Evolutionary conservation across 306 rosid genomes (phyloP).

Genomic region (Rosa persica): DNA sequence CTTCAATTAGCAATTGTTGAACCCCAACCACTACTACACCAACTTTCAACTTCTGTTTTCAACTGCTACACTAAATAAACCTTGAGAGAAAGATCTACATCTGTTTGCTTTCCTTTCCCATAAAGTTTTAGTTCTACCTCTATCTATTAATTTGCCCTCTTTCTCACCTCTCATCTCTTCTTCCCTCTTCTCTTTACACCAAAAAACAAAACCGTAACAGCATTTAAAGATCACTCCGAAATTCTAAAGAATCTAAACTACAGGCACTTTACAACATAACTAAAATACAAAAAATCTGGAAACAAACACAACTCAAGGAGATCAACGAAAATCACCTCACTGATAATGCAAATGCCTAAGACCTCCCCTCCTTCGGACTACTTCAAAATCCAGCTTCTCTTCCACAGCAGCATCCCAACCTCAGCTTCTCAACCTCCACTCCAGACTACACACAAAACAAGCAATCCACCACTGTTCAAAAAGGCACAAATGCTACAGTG

Average conservation of each 20-base stretch:
- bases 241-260: background rate
- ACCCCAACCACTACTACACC: background rate
- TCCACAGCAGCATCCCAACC: slow-evolving; percentile 26
- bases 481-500: slow-evolving; percentile 3
- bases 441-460: slow-evolving; percentile 15
- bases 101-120: background rate
- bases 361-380: slow-evolving; percentile 44
- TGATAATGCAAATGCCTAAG: slow-evolving; percentile 55
- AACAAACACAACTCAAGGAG: slow-evolving; percentile 1
- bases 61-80: background rate
- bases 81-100: background rate
- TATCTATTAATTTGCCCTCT: background rate
- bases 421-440: slow-evolving; percentile 26
- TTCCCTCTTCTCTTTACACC: background rate
- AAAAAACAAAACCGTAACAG: background rate
- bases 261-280: background rate
- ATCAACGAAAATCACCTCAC: slow-evolving; percentile 27
- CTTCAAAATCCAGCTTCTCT: slow-evolving; percentile 23
- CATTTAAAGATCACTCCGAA: background rate
- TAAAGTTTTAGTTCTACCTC: background rate
- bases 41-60: background rate
- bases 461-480: background rate
- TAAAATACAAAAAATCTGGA: background rate
- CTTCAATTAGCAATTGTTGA: background rate
- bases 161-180: background rate